These are phyloP conservation scores for Boletus vermiculosoides DNA, from an alignment of 768 basidiomycete genomes.

Conservation along the genomic window DNA sequence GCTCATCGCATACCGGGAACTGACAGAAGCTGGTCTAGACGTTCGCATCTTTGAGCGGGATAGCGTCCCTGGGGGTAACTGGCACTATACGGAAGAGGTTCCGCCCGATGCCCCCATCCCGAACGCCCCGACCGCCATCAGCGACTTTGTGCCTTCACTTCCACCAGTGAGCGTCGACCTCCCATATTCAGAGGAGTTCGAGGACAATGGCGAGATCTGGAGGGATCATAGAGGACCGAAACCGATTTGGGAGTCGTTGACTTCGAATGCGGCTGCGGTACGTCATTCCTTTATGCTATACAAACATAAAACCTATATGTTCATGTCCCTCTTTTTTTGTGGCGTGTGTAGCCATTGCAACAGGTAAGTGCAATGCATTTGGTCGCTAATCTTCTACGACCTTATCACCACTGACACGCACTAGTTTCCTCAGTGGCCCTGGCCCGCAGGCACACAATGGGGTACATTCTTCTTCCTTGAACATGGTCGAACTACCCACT, in stretches of 20 bases:
- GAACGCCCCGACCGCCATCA: not conserved
- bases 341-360: not conserved
- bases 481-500: not conserved
- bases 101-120: not conserved
- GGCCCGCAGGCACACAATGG: slow-evolving; percentile 16
- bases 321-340: not conserved
- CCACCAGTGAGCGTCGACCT: not conserved
- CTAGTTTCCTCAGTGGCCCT: slow-evolving; percentile 17
- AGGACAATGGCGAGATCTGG: slow-evolving; percentile 3
- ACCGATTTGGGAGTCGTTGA: slow-evolving; percentile 17
- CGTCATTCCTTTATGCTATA: not conserved
- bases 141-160: not conserved
- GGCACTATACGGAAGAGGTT: not conserved
- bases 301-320: not conserved
- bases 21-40: slow-evolving; percentile 14
- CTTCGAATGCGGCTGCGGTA: slow-evolving; percentile 11
- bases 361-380: not conserved
- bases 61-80: not conserved
- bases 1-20: slow-evolving; percentile 11
- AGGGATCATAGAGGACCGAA: slow-evolving; percentile 12
- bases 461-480: not conserved
- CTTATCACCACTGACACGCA: not conserved
- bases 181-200: not conserved
- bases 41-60: not conserved
- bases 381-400: not conserved